Conservation (phyloP, 2,329 filamentous ascomycete genomes). For the Fusarium scirpi region DNA sequence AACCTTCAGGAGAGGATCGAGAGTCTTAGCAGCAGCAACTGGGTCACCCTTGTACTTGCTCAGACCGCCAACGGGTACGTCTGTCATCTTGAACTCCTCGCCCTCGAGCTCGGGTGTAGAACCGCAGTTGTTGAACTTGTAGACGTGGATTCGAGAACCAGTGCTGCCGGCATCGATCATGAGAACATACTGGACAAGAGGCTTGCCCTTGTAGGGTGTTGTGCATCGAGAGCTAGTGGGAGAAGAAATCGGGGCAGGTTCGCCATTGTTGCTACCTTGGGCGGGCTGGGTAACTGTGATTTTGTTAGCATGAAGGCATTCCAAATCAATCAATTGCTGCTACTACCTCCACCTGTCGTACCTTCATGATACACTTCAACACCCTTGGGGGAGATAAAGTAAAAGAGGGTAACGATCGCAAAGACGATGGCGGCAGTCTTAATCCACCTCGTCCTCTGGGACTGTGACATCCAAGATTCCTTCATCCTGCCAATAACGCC, state of each 20-base stretch:
- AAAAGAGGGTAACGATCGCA: conserved; percentile 70
- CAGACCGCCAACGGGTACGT: conserved; percentile 81
- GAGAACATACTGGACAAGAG: conserved; percentile 94
- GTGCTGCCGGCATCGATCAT: conserved; percentile 99
- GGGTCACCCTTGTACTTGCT: conserved; percentile 90
- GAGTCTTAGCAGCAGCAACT: conserved; percentile 86
- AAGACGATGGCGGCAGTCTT: conserved; percentile 73
- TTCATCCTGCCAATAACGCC: conserved; percentile 67
- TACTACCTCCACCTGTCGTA: conserved; percentile 42
- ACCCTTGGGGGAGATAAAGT: conserved; percentile 71
- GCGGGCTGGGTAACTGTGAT: conserved; percentile 43
- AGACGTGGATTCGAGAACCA: conserved; percentile 97
- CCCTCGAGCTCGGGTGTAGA: conserved; percentile 92
- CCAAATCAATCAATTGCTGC: not conserved
- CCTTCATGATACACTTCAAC: conserved; percentile 66
- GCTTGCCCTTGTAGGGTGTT: conserved; percentile 87
- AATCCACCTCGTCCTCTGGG: conserved; percentile 73
- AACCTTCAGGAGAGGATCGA: conserved; percentile 88
- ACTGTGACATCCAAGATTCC: conserved; percentile 71
- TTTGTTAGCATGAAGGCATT: conserved; percentile 18
- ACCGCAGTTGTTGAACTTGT: conserved; percentile 99
- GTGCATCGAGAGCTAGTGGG: conserved; percentile 81
- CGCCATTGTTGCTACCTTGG: conserved; percentile 55
- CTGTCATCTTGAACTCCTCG: conserved; percentile 95
- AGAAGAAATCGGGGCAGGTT: conserved; percentile 69